phyloP scores from a whole-genome alignment of 257 asterid genomes.

The Ophiorrhiza pumila region DNA sequence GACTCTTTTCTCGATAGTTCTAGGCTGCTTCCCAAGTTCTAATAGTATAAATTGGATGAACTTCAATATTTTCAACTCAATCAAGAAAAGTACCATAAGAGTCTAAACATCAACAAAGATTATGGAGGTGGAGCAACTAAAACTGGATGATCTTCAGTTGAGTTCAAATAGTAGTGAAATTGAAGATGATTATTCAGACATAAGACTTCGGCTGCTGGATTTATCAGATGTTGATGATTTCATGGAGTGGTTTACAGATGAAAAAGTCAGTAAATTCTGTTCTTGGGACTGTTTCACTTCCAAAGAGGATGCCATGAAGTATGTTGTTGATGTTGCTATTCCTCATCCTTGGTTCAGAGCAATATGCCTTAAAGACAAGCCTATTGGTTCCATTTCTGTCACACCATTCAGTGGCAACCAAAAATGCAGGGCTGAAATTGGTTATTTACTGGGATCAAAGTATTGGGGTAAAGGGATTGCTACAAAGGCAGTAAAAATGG shows the following conservation, averaged over 20 bases:
- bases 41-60: background rate
- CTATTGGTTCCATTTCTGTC: constrained; percentile 53
- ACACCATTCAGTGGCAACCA: constrained; percentile 36
- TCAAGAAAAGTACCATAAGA: background rate
- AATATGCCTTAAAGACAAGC: constrained; percentile 51
- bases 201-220: constrained; percentile 50
- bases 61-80: background rate
- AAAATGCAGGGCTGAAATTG: constrained; percentile 65
- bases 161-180: background rate
- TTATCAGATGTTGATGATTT: constrained; percentile 59
- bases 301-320: constrained; percentile 40
- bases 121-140: background rate
- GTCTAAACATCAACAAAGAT: background rate
- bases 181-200: constrained; percentile 23
- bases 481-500: constrained; percentile 67
- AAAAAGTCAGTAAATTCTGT: constrained; percentile 59
- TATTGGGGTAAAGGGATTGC: constrained; percentile 84
- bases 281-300: constrained; percentile 58
- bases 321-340: constrained; percentile 25
- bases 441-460: constrained; percentile 57
- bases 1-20: too few relatives aligned
- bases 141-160: background rate
- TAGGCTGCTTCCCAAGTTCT: background rate
- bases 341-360: constrained; percentile 58
- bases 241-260: constrained; percentile 55